Percentiles rank a stretch among this genome's conserved stretches.
Evolutionary conservation across 2,329 filamentous ascomycete genomes (phyloP).

Genomic region (Madurella fahalii): DNA sequence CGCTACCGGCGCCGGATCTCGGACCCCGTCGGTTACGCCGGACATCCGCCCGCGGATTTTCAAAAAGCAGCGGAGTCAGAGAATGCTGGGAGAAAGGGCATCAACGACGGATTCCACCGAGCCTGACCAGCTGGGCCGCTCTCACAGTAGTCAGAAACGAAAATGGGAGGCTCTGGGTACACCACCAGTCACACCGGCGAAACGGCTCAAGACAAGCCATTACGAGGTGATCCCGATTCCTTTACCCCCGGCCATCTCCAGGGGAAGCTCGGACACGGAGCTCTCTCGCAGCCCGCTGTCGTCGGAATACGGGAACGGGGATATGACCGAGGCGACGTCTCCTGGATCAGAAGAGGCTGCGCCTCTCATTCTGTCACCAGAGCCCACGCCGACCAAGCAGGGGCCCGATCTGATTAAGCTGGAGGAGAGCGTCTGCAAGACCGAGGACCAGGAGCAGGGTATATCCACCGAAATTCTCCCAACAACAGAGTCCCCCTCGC

Average conservation of each 20-base stretch:
- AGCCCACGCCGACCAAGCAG: slow-evolving; percentile 31
- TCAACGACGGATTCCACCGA: slow-evolving; percentile 34
- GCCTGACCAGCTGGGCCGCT: slow-evolving; percentile 20
- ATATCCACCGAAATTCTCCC: slow-evolving; percentile 9
- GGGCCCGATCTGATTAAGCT: slow-evolving; percentile 29
- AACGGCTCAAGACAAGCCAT: slow-evolving; percentile 41
- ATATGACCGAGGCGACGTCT: slow-evolving; percentile 45
- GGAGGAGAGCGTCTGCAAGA: slow-evolving; percentile 27
- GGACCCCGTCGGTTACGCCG: slow-evolving; percentile 55
- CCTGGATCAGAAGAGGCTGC: slow-evolving; percentile 47
- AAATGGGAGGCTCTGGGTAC: slow-evolving; percentile 47
- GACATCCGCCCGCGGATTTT: slow-evolving; percentile 50
- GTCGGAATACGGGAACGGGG: slow-evolving; percentile 33
- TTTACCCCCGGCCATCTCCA: slow-evolving; percentile 31
- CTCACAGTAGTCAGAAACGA: slow-evolving; percentile 32
- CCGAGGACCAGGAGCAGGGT: slow-evolving; percentile 9
- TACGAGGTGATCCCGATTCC: slow-evolving; percentile 31
- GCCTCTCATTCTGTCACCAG: slow-evolving; percentile 34
- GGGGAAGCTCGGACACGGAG: slow-evolving; percentile 37
- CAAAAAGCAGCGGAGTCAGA: slow-evolving; percentile 35
- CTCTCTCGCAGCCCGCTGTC: slow-evolving; percentile 28
- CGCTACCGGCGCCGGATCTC: slow-evolving; percentile 41
- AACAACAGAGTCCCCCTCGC: background rate
- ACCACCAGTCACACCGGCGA: slow-evolving; percentile 53
- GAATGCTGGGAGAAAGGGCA: slow-evolving; percentile 32